Evolutionary conservation across 2,329 filamentous ascomycete species (phyloP).

Genomic region (Alternaria brassicicola): DNA sequence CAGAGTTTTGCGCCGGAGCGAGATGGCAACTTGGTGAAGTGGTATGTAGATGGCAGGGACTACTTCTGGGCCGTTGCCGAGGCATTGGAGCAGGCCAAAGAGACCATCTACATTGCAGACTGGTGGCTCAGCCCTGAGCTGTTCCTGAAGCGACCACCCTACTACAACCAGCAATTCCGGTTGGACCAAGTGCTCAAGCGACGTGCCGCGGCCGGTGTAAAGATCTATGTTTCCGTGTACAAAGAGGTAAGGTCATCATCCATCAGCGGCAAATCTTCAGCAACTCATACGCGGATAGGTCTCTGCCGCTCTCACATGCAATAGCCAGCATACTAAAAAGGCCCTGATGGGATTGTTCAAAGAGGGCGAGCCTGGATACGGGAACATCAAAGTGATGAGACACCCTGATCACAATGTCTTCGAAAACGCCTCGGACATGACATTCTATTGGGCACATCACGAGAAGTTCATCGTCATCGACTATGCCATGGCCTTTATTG

Average conservation of each 20-base stretch:
- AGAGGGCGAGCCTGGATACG: slow-evolving; percentile 78
- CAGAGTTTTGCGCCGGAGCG: slow-evolving; percentile 88
- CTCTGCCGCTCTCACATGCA: slow-evolving; percentile 73
- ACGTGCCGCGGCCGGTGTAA: slow-evolving; percentile 87
- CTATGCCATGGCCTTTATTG: slow-evolving; percentile 88
- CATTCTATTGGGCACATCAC: slow-evolving; percentile 97
- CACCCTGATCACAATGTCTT: slow-evolving; percentile 96
- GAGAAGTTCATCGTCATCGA: slow-evolving; percentile 98
- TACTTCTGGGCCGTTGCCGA: slow-evolving; percentile 94
- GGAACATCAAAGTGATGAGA: slow-evolving; percentile 86
- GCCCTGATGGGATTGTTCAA: slow-evolving; percentile 82
- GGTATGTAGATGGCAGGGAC: slow-evolving; percentile 95
- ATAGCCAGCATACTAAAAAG: slow-evolving; percentile 91
- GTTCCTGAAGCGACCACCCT: slow-evolving; percentile 83
- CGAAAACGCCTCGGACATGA: slow-evolving; percentile 94
- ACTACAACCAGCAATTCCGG: slow-evolving; percentile 81
- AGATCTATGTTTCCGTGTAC: slow-evolving; percentile 93
- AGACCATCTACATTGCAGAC: slow-evolving; percentile 93
- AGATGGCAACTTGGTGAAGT: slow-evolving; percentile 87
- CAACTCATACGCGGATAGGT: slow-evolving; percentile 31
- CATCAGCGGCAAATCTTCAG: no score
- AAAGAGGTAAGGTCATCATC: slow-evolving; percentile 68
- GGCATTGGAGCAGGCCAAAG: slow-evolving; percentile 86
- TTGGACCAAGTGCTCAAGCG: slow-evolving; percentile 87
- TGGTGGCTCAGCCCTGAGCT: slow-evolving; percentile 96